Evolutionary conservation across 352 stramenopile genomes (phyloP).

Genomic region (Pythium guiyangense): DNA sequence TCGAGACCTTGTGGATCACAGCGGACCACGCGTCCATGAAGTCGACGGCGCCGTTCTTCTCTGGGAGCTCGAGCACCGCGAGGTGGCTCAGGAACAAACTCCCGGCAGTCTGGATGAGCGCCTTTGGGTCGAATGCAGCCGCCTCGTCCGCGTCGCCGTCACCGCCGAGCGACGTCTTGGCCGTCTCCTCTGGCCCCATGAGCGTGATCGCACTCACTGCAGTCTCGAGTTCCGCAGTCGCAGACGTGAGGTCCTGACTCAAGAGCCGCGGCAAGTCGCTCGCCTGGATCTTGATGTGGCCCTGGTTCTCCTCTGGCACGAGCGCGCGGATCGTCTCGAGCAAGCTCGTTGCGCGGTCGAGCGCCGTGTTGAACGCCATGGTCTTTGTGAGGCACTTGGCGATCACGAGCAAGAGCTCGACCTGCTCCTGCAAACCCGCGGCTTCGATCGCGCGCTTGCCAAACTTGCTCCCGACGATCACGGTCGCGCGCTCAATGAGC

Average conservation of each 20-base stretch:
- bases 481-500: conserved; percentile 52
- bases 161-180: conserved; percentile 23
- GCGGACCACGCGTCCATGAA: conserved; percentile 76
- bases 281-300: conserved; percentile 47
- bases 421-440: conserved; percentile 39
- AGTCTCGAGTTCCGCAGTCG: conserved; percentile 16
- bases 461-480: conserved; percentile 53
- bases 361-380: too few species aligned
- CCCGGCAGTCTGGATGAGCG: conserved; percentile 36
- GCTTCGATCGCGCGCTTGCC: conserved; percentile 53
- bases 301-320: conserved; percentile 43
- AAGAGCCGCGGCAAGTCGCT: conserved; percentile 26
- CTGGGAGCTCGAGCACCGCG: conserved; percentile 40
- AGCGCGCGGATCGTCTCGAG: conserved; percentile 36
- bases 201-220: conserved; percentile 56
- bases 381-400: too few species aligned
- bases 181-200: conserved; percentile 50
- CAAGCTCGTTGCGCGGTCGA: conserved; percentile 33
- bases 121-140: conserved; percentile 22
- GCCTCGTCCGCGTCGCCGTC: conserved; percentile 23
- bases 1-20: conserved; percentile 55
- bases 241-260: conserved; percentile 18
- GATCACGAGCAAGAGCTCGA: too few species aligned
- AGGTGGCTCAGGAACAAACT: conserved; percentile 55
- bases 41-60: too few species aligned